Conservation (phyloP, 2,329 filamentous ascomycete species). For the Scytalidium lignicola region DNA sequence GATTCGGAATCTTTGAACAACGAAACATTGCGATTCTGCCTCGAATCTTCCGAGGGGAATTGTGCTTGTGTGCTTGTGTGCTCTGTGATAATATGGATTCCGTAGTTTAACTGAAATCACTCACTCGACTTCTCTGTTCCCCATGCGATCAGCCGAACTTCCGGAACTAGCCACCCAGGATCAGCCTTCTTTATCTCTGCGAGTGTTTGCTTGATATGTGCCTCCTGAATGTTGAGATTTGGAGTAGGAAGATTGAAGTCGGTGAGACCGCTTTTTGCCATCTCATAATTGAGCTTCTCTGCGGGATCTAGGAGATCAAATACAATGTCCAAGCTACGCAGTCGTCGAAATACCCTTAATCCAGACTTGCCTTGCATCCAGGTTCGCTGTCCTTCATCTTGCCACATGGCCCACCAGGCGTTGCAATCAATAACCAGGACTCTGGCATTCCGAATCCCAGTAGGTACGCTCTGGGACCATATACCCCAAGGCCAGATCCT, state of each 20-base stretch:
- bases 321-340: conserved; percentile 2
- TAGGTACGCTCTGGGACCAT: background rate
- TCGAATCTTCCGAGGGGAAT: too few species aligned
- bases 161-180: background rate
- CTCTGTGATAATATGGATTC: too few species aligned
- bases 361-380: background rate
- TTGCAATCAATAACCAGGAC: conserved; percentile 1
- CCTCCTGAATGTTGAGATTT: background rate
- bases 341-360: background rate
- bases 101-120: too few species aligned
- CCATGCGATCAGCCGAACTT: conserved; percentile 1
- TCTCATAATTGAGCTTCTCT: background rate
- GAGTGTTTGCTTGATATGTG: background rate
- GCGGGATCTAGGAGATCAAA: background rate
- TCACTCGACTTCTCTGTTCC: background rate
- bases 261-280: background rate
- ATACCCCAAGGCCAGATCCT: background rate
- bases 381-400: background rate
- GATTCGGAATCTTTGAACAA: too few species aligned
- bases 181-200: background rate
- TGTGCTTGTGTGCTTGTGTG: too few species aligned
- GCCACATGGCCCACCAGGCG: conserved; percentile 2
- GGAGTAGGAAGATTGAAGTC: background rate
- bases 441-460: background rate
- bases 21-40: too few species aligned